Evolutionary conservation across 305 asterid species (phyloP).

Genomic region (Fraxinus platypoda): DNA sequence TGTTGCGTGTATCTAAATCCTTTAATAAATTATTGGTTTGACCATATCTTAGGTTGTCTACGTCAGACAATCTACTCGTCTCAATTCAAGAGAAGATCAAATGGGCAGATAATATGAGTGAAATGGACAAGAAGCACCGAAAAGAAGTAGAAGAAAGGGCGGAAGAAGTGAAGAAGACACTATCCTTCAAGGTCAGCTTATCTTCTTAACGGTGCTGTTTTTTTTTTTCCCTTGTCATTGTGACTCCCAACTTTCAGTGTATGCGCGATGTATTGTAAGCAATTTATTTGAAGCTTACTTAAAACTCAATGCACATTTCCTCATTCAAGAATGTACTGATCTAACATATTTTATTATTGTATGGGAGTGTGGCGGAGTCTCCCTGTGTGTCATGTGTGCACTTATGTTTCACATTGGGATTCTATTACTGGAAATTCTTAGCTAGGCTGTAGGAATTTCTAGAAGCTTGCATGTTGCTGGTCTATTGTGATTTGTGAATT

Average conservation of each 20-base stretch:
- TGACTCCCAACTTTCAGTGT: neutral
- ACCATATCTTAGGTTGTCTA: slow-evolving; percentile 49
- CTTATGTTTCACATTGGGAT: neutral
- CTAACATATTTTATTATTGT: neutral
- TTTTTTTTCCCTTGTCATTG: neutral
- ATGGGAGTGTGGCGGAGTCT: neutral
- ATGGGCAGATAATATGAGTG: slow-evolving; percentile 82
- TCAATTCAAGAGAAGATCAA: slow-evolving; percentile 87
- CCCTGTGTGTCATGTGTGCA: neutral
- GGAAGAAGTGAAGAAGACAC: slow-evolving; percentile 66
- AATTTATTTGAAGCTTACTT: neutral
- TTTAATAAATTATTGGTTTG: slow-evolving; percentile 10
- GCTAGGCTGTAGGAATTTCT: neutral
- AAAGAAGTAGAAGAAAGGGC: slow-evolving; percentile 70
- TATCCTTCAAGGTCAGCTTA: slow-evolving; percentile 68
- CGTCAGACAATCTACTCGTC: slow-evolving; percentile 71
- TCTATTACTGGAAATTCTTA: neutral
- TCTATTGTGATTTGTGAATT: neutral
- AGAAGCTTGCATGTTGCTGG: neutral
- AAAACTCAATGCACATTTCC: neutral
- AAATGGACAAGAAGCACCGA: slow-evolving; percentile 59
- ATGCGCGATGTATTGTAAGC: neutral
- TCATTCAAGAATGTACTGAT: neutral
- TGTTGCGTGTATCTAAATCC: neutral
- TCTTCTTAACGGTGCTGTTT: neutral